Percentiles rank a stretch among this genome's conserved stretches.
Evolutionary conservation across 2,329 filamentous ascomycete species (phyloP).

Genomic region (Penicillium brasilianum): DNA sequence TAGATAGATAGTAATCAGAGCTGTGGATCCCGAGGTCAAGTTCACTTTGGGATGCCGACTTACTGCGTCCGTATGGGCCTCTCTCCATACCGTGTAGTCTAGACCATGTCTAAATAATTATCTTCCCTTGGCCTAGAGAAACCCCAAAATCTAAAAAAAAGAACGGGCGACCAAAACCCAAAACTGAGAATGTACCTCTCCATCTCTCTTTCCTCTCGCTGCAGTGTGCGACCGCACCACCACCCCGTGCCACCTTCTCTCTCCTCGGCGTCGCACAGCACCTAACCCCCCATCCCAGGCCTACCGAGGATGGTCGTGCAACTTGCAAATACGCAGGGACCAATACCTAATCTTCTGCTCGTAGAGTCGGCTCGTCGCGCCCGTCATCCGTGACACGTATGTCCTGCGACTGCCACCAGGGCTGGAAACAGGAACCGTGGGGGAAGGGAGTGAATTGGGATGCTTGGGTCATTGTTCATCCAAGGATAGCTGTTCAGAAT

Average conservation of each 20-base stretch:
- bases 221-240: constrained; percentile 26
- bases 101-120: not conserved
- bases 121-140: not conserved
- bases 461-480: too few relatives aligned
- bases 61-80: not conserved
- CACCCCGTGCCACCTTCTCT: constrained; percentile 22
- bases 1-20: not conserved
- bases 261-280: constrained; percentile 25
- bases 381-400: constrained; percentile 1
- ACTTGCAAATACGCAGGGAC: constrained; percentile 34
- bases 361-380: not conserved
- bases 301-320: constrained; percentile 34
- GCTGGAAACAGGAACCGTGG: not conserved
- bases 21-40: not conserved
- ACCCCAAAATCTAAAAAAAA: not conserved
- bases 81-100: not conserved
- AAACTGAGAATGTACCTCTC: constrained; percentile 3
- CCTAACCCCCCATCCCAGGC: constrained; percentile 21
- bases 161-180: not conserved
- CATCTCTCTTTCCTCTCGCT: constrained; percentile 10
- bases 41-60: constrained; percentile 1
- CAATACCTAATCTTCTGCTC: constrained; percentile 30
- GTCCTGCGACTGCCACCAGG: not conserved
- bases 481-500: too few relatives aligned
- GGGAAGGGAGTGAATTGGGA: not conserved